phyloP scores from a whole-genome alignment of 768 basidiomycete genomes.

The Tephrocybe sp. region DNA sequence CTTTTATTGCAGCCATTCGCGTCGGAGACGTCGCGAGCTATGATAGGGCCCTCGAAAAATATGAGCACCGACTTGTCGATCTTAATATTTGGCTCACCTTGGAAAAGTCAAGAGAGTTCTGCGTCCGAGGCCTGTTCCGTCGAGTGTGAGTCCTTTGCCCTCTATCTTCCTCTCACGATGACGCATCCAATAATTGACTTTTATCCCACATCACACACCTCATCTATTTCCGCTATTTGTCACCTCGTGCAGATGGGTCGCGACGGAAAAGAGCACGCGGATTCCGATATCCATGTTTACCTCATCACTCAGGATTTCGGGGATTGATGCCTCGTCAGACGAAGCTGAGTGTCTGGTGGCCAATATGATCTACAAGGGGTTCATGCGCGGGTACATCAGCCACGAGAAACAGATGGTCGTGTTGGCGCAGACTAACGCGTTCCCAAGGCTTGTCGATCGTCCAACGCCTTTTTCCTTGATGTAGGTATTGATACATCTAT shows the following conservation, averaged over 20 bases:
- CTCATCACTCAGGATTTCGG: constrained; percentile 69
- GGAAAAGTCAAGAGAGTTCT: constrained; percentile 86
- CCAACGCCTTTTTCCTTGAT: constrained; percentile 50
- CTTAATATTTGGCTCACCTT: constrained; percentile 85
- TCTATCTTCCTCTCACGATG: background rate
- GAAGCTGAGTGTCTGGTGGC: constrained; percentile 94
- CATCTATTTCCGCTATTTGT: background rate
- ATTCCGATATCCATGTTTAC: constrained; percentile 84
- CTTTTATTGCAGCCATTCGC: constrained; percentile 81
- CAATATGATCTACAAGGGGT: constrained; percentile 93
- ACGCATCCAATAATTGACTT: constrained; percentile 7
- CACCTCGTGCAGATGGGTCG: constrained; percentile 66
- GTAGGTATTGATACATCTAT: constrained; percentile 13
- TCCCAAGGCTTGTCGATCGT: constrained; percentile 71
- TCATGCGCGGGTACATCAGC: constrained; percentile 93
- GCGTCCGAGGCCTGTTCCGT: constrained; percentile 80
- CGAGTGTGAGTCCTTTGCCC: constrained; percentile 56
- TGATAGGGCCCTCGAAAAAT: constrained; percentile 71
- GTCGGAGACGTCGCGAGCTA: constrained; percentile 77
- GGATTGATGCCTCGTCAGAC: constrained; percentile 66
- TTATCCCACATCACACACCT: background rate
- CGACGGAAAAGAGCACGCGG: constrained; percentile 67
- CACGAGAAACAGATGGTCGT: constrained; percentile 96
- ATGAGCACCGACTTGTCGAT: constrained; percentile 77
- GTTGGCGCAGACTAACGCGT: constrained; percentile 74